Base-by-base conservation (phyloP, 768 basidiomycete genomes). In the Tulasnella sp. region DNA sequence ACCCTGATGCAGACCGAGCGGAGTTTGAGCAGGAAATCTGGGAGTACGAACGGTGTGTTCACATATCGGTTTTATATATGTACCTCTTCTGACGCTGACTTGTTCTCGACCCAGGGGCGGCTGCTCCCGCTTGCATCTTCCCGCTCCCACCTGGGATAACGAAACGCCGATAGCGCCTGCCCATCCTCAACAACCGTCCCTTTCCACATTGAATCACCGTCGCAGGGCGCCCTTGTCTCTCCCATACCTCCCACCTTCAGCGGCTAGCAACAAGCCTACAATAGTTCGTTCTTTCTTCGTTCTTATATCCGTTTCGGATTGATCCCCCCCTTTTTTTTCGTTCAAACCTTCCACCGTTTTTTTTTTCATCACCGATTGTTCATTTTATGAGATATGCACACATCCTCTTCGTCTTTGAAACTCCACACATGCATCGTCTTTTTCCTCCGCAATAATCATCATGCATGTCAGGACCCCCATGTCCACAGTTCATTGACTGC, bases 11-110 rank as follows among this genome's bases (percentile, higher is more conserved):
- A 4, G 31, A 22, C 22, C 46, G 57, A 15, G 48, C 30, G 31
- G 2, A 59, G 21, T 59, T 59, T 24, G 57, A 59, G 10, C 4
- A 31, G 4, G 21, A 59, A 25, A 29, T 59, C 15, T 59, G 57
- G 57, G n/a, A 38, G 11, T 59, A 59, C 49, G 57, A 59, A 41
- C 49, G 29, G 55, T 57, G 30, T 46, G 55, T 49, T n/a, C n/a
- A n/a, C n/a, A n/a, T n/a, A n/a, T n/a, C n/a, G n/a, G n/a, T n/a
- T n/a, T n/a, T n/a, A n/a, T n/a, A n/a, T n/a, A n/a, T n/a, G n/a
- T n/a, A n/a, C 15, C 31, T 30, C 11, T 12, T 24, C 24, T 46
- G 21, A 2, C 7, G 12, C 12, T 15, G 9, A n/a, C 38, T 1
- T 1, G 19, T 43, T 22, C 15, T 22, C 15, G 7, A 15, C 5